These are phyloP conservation scores for Neofusicoccum parvum DNA, from an alignment of 2,329 filamentous ascomycete genomes.

Conservation along the genomic window DNA sequence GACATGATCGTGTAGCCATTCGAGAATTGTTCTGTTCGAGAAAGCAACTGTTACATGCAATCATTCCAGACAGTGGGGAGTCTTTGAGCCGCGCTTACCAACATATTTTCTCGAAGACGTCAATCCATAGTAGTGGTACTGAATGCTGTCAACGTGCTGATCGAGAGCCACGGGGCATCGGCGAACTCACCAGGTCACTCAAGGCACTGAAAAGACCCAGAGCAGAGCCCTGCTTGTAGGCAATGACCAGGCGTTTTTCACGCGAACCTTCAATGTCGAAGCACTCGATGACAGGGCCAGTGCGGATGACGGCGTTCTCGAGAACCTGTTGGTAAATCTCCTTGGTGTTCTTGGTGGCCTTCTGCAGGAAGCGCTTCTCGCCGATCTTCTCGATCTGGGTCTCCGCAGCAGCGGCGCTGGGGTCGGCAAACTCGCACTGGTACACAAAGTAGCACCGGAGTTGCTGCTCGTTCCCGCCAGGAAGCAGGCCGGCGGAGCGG, in stretches of 20 bases:
- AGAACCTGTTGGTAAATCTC: constrained; percentile 95
- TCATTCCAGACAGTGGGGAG: too few relatives aligned
- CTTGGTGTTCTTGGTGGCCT: constrained; percentile 94
- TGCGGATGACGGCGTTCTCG: constrained; percentile 77
- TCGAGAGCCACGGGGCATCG: too few relatives aligned
- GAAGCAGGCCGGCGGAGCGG: constrained; percentile 81
- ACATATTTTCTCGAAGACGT: constrained; percentile 97
- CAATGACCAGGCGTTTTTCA: constrained; percentile 92
- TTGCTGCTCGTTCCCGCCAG: constrained; percentile 74
- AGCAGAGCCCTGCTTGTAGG: constrained; percentile 90
- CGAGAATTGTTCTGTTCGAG: constrained; percentile 76
- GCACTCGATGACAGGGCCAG: constrained; percentile 94
- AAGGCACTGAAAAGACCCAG: constrained; percentile 92
- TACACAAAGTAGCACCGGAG: constrained; percentile 99
- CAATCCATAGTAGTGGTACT: constrained; percentile 96
- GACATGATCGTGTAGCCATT: constrained; percentile 98
- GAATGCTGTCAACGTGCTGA: background rate
- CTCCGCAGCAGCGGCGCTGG: constrained; percentile 73
- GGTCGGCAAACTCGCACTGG: constrained; percentile 85
- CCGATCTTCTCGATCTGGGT: constrained; percentile 89
- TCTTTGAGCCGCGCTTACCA: constrained; percentile 24
- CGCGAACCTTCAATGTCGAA: constrained; percentile 90
- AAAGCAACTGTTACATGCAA: background rate
- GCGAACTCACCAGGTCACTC: constrained; percentile 65
- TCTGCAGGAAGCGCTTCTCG: constrained; percentile 91